Conservation (phyloP, 768 basidiomycete genomes). For the Mycena galericulata region DNA sequence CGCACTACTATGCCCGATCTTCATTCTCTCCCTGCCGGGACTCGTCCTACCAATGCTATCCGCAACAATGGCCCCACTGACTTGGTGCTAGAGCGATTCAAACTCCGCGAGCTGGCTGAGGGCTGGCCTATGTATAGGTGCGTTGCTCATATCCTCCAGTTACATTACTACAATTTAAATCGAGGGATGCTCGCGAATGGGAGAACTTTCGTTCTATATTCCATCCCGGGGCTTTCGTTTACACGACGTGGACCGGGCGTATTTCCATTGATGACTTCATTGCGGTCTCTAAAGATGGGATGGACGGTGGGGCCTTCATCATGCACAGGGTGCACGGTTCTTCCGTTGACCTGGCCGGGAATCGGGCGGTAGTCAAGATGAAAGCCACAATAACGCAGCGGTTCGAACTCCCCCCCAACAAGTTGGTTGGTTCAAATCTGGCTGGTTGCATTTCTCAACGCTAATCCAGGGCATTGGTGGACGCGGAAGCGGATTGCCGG, state of each 20-base stretch:
- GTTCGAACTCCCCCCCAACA: conserved; percentile 35
- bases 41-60: conserved; percentile 35
- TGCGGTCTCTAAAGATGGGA: conserved; percentile 31
- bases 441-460: neutral
- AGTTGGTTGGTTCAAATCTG: neutral
- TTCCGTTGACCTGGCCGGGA: conserved; percentile 44
- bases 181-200: conserved; percentile 39
- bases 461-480: conserved; percentile 25
- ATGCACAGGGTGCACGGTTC: conserved; percentile 40
- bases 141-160: too few species aligned
- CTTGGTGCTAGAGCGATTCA: conserved; percentile 36
- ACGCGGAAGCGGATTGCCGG: conserved; percentile 39
- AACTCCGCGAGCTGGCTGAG: conserved; percentile 39
- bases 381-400: conserved; percentile 43
- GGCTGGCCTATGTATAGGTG: conserved; percentile 41
- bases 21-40: conserved; percentile 36
- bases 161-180: too few species aligned
- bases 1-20: conserved; percentile 25
- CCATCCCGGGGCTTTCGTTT: conserved; percentile 37
- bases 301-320: conserved; percentile 38
- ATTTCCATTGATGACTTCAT: conserved; percentile 39
- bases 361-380: conserved; percentile 48
- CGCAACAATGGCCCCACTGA: conserved; percentile 39
- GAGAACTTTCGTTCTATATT: conserved; percentile 40
- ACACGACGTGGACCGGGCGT: conserved; percentile 39